Conservation (phyloP, 768 basidiomycete genomes). For the Calvatia gigantea region DNA sequence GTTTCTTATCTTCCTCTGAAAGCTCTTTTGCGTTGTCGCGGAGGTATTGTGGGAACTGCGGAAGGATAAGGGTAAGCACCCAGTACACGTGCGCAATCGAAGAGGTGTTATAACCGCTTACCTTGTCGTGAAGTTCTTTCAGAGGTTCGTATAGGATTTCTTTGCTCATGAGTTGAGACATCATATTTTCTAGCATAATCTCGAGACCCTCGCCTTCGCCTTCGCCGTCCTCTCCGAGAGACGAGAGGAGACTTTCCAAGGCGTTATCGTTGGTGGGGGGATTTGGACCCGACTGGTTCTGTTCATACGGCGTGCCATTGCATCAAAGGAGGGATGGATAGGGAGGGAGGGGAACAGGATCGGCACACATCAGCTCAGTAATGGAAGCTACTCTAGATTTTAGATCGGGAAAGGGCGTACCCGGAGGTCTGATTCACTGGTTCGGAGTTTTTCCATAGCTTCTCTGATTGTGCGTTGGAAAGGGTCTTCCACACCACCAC, state of each 20-base stretch:
- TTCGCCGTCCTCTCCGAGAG: constrained; percentile 35
- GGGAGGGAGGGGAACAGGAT: constrained; percentile 1
- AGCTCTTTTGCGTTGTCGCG: constrained; percentile 49
- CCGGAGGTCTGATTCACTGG: constrained; percentile 57
- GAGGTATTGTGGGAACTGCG: constrained; percentile 78
- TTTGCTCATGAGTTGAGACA: constrained; percentile 77
- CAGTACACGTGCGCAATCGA: not conserved
- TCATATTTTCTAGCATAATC: constrained; percentile 77
- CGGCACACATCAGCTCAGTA: not conserved
- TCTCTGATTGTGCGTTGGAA: constrained; percentile 72
- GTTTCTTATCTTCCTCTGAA: constrained; percentile 52
- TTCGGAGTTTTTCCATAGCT: constrained; percentile 71
- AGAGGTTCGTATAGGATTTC: constrained; percentile 85
- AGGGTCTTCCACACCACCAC: not conserved
- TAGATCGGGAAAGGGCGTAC: constrained; percentile 23
- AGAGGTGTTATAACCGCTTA: constrained; percentile 23
- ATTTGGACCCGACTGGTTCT: constrained; percentile 19
- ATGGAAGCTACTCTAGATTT: not conserved
- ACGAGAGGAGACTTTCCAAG: constrained; percentile 50
- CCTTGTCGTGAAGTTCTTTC: constrained; percentile 74
- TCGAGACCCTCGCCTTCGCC: constrained; percentile 55
- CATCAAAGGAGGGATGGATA: not conserved
- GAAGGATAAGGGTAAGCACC: too few species aligned
- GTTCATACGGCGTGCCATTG: too few species aligned
- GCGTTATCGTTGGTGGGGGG: constrained; percentile 31